Evolutionary conservation across 306 rosid genomes (phyloP).

Genomic region (Luffa acutangula): DNA sequence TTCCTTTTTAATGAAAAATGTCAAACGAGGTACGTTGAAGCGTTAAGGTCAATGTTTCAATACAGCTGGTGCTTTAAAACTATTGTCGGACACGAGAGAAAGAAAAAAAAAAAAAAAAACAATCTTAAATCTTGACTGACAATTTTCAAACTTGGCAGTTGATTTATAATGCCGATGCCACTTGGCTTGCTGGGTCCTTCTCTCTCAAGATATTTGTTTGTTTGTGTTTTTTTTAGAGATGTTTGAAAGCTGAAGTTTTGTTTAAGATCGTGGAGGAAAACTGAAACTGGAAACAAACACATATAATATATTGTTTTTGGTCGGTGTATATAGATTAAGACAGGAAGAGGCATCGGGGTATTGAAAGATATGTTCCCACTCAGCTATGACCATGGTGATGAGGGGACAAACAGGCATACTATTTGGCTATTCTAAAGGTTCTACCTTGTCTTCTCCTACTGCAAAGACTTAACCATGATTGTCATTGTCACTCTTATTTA

Average conservation of each 20-base stretch:
- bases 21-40: background rate
- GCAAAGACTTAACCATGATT: constrained; percentile 58
- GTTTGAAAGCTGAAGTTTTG: constrained; percentile 44
- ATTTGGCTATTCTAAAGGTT: constrained; percentile 80
- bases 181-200: background rate
- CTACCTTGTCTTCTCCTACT: constrained; percentile 63
- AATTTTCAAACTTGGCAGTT: background rate
- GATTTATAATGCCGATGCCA: background rate
- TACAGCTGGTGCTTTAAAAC: background rate
- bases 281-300: constrained; percentile 57
- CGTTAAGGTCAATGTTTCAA: background rate
- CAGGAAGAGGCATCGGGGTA: constrained; percentile 48
- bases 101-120: too few species aligned
- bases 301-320: constrained; percentile 59
- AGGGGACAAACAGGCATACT: constrained; percentile 12
- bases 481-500: constrained; percentile 35
- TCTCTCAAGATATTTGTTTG: too few species aligned
- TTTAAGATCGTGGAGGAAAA: constrained; percentile 45
- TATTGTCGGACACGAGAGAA: background rate
- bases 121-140: background rate
- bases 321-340: constrained; percentile 68
- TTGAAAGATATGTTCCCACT: constrained; percentile 61
- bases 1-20: background rate
- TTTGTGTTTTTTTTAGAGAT: too few species aligned
- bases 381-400: constrained; percentile 40